Evolutionary conservation across 1,139 yeast genomes (phyloP).

Genomic region (Yamadazyma diospyri): DNA sequence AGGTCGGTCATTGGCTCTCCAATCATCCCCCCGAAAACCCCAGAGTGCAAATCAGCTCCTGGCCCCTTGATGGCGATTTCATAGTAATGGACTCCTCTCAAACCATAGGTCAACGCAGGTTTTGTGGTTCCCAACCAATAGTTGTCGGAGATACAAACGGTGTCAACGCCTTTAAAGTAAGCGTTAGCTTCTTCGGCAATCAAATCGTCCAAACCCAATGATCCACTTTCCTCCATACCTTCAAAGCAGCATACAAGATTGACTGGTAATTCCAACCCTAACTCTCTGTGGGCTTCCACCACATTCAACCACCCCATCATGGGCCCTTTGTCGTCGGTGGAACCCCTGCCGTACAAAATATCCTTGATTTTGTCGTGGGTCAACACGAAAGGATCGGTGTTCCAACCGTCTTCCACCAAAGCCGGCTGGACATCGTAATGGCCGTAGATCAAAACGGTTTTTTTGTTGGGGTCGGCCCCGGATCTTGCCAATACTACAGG

Average conservation of each 20-base stretch:
- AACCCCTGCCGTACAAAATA: constrained; percentile 84
- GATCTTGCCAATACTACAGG: constrained; percentile 88
- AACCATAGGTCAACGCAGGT: constrained; percentile 95
- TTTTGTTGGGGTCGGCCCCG: constrained; percentile 76
- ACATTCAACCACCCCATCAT: constrained; percentile 96
- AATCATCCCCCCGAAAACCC: constrained; percentile 94
- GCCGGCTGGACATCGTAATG: constrained; percentile 99
- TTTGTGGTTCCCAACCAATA: constrained; percentile 97
- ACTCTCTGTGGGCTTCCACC: constrained; percentile 82
- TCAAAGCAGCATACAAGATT: constrained; percentile 90
- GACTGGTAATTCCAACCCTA: constrained; percentile 88
- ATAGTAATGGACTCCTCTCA: constrained; percentile 95
- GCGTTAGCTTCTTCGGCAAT: constrained; percentile 72
- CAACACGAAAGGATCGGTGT: constrained; percentile 81
- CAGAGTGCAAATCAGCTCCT: constrained; percentile 95
- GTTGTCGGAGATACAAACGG: constrained; percentile 94
- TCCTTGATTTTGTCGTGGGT: constrained; percentile 55
- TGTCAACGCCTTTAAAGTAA: constrained; percentile 85
- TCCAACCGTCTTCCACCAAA: constrained; percentile 88
- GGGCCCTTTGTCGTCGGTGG: constrained; percentile 98
- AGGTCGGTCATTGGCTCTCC: constrained; percentile 98
- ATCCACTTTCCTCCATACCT: constrained; percentile 99
- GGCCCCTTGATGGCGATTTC: constrained; percentile 83
- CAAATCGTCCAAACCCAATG: constrained; percentile 82
- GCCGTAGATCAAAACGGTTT: constrained; percentile 88